phyloP scores from a whole-genome alignment of 345 rosid genomes.

The Populus davidiana region DNA sequence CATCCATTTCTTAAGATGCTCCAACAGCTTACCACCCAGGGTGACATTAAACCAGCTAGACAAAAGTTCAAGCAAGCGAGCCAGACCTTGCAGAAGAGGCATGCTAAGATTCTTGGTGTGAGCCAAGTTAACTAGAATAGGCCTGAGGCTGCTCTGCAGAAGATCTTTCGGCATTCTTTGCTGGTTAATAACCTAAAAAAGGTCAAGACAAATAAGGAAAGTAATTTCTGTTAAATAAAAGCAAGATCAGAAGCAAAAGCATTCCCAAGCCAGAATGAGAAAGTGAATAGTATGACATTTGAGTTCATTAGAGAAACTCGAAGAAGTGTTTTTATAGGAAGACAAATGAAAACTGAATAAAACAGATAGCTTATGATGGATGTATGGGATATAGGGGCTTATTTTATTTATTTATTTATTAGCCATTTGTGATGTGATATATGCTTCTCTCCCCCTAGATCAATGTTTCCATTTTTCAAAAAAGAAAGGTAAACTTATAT shows the following conservation, averaged over 20 bases:
- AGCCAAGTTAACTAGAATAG: constrained; percentile 90
- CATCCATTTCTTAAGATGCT: constrained; percentile 98
- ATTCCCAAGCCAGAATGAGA: not conserved
- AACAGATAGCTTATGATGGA: not conserved
- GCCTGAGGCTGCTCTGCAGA: constrained; percentile 97
- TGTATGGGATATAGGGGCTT: not conserved
- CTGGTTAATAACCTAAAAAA: constrained; percentile 82
- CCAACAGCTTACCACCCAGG: constrained; percentile 93
- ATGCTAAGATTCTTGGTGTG: constrained; percentile 98
- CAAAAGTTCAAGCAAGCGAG: constrained; percentile 93
- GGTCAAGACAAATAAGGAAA: constrained; percentile 8
- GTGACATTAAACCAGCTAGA: constrained; percentile 98
- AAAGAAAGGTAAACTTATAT: not conserved
- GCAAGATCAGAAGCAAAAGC: not conserved
- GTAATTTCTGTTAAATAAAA: constrained; percentile 2
- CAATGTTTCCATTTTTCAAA: not conserved
- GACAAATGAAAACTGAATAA: not conserved
- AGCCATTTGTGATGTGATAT: not conserved
- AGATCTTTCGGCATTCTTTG: constrained; percentile 99
- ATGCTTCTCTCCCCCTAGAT: not conserved
- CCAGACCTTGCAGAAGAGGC: constrained; percentile 98
- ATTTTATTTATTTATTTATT: not conserved
- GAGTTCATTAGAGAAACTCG: not conserved
- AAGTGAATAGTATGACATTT: not conserved
- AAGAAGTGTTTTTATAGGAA: not conserved